A percentile compares a stretch with the other conserved stretches of the same genome.
phyloP scores from a whole-genome alignment of 805 yeast genomes.

The Saccharomycopsis oosterbeekiorum region DNA sequence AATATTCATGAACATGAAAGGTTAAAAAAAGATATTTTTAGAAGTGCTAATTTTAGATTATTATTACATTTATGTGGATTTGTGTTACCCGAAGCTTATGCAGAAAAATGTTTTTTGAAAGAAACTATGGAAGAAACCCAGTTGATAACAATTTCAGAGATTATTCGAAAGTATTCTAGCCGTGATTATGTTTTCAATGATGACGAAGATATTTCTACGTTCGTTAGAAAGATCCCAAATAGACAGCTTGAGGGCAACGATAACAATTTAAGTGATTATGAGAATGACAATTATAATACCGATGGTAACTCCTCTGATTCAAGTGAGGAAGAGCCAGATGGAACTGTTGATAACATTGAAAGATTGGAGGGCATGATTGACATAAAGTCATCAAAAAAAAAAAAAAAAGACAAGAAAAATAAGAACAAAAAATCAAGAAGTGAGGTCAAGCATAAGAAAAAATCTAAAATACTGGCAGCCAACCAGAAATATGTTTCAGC shows the following conservation, averaged over 20 bases:
- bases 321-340: conserved; percentile 4
- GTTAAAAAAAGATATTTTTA: conserved; percentile 27
- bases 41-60: conserved; percentile 40
- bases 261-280: conserved; percentile 20
- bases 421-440: conserved; percentile 9
- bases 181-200: not conserved
- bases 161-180: not conserved
- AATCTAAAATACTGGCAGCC: not conserved
- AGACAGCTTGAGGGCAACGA: not conserved
- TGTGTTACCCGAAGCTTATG: conserved; percentile 31
- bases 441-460: conserved; percentile 11
- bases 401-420: conserved; percentile 4
- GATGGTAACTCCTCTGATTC: conserved; percentile 3
- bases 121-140: not conserved
- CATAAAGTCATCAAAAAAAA: not conserved
- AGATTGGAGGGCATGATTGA: not conserved
- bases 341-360: not conserved
- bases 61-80: conserved; percentile 39
- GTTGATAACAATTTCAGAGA: not conserved
- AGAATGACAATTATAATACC: conserved; percentile 25
- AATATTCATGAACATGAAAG: conserved; percentile 18
- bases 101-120: conserved; percentile 33
- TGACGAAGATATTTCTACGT: not conserved
- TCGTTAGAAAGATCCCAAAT: not conserved
- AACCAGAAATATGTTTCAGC: conserved; percentile 19